Evolutionary conservation across 306 rosid genomes (phyloP).

Genomic region (Fragaria nilgerrensis): DNA sequence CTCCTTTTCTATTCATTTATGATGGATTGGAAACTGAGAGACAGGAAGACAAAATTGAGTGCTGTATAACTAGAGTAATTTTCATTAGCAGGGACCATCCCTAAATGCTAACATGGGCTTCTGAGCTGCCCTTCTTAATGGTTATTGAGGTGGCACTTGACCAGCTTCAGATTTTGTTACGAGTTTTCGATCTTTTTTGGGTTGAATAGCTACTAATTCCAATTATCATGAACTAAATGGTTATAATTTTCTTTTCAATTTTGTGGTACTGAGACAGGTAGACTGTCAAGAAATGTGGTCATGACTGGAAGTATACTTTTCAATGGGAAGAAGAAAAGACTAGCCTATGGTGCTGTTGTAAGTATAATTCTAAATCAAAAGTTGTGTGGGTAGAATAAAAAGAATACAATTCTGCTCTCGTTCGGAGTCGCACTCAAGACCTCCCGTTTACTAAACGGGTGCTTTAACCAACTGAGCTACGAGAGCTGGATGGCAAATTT

Average conservation of each 20-base stretch:
- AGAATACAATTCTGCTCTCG: not conserved
- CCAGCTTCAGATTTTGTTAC: not conserved
- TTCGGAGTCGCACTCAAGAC: not conserved
- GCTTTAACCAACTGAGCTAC: constrained; percentile 14
- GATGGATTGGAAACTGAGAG: not conserved
- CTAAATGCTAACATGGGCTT: not conserved
- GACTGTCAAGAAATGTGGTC: constrained; percentile 71
- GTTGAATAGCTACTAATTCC: not conserved
- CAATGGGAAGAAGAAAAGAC: constrained; percentile 68
- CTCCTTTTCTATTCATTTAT: constrained; percentile 4
- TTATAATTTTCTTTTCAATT: not conserved
- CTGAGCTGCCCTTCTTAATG: not conserved
- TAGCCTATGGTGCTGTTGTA: constrained; percentile 65
- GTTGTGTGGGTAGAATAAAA: not conserved
- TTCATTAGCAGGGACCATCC: not conserved
- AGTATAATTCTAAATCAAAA: constrained; percentile 16
- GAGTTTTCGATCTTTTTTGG: not conserved
- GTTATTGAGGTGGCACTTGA: not conserved
- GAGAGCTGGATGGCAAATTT: not conserved
- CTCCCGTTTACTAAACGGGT: constrained; percentile 1
- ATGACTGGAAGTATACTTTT: constrained; percentile 73
- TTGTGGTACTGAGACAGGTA: constrained; percentile 41
- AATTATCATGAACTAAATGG: not conserved
- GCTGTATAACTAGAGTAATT: not conserved
- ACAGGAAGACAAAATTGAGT: not conserved